Percentiles rank a stretch among this genome's conserved stretches.
phyloP scores from a whole-genome alignment of 192 early-diverging fungal species.

The Radiomyces spectabilis region DNA sequence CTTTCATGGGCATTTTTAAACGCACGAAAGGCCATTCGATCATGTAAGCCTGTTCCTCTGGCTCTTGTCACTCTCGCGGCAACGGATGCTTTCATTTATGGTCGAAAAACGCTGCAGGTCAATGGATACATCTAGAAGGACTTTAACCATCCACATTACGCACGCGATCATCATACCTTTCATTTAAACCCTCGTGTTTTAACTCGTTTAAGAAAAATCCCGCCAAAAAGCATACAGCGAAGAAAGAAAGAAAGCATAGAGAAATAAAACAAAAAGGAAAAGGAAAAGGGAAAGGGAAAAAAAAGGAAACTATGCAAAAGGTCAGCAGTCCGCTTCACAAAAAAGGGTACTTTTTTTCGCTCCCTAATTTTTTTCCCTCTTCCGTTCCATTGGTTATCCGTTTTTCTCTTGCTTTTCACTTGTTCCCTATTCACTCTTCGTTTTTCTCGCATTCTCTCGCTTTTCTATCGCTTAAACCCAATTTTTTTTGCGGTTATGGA shows the following conservation, averaged over 20 bases:
- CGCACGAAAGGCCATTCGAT: slow-evolving; percentile 5
- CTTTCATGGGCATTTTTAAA: slow-evolving; percentile 32
- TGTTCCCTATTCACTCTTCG: not conserved
- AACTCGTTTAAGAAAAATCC: too few relatives aligned
- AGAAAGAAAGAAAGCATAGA: not conserved
- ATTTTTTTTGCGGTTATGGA: not conserved
- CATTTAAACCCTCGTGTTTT: not conserved
- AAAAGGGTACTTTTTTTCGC: not conserved
- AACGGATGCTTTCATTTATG: slow-evolving; percentile 20
- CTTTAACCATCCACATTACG: not conserved
- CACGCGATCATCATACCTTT: not conserved
- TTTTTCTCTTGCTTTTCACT: not conserved
- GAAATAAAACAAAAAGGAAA: not conserved
- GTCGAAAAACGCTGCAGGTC: slow-evolving; percentile 26
- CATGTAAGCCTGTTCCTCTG: slow-evolving; percentile 18
- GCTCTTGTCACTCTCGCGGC: slow-evolving; percentile 9
- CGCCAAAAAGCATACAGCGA: too few relatives aligned
- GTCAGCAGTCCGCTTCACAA: not conserved
- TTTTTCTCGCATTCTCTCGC: not conserved
- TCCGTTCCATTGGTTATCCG: not conserved
- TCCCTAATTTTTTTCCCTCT: not conserved
- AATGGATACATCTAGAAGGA: slow-evolving; percentile 23
- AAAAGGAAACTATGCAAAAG: not conserved
- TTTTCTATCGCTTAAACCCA: not conserved
- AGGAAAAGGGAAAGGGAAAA: not conserved